Percentiles rank a stretch among this genome's conserved stretches.
Conservation (phyloP, 805 yeast species). For the Yarrowia sp. region DNA sequence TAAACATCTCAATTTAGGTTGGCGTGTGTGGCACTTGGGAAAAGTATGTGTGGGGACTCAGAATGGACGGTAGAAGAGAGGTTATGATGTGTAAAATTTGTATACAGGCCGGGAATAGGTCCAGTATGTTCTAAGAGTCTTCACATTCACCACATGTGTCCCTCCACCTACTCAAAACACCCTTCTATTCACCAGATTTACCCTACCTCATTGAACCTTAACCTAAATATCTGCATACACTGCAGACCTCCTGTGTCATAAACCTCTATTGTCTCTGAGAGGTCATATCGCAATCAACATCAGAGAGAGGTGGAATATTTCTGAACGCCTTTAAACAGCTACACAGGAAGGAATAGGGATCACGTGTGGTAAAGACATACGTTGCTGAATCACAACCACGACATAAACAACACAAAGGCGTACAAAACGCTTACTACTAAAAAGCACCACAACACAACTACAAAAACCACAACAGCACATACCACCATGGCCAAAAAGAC, state of each 20-base stretch:
- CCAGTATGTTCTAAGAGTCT: too few species aligned
- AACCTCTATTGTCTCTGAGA: constrained; percentile 27
- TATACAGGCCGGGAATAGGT: too few species aligned
- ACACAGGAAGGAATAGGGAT: not conserved
- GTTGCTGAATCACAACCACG: too few species aligned
- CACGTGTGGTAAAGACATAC: too few species aligned
- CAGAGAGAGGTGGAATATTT: not conserved
- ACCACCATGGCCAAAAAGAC: constrained; percentile 24
- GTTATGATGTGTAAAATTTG: too few species aligned
- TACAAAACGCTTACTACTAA: not conserved
- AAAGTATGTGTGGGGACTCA: not conserved
- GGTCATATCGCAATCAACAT: constrained; percentile 11
- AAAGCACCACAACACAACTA: not conserved
- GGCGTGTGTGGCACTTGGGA: constrained; percentile 17
- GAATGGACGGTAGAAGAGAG: too few species aligned
- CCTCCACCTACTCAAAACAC: not conserved
- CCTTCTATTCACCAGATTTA: not conserved
- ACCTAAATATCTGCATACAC: constrained; percentile 13
- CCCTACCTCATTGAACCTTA: constrained; percentile 36
- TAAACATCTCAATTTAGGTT: constrained; percentile 16
- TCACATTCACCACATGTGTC: not conserved
- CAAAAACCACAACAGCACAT: not conserved
- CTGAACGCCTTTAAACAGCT: too few species aligned
- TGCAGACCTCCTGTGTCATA: constrained; percentile 35
- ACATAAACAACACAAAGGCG: not conserved